These are phyloP conservation scores for Erodium texanum DNA, from an alignment of 441 rosid genomes.

Conservation along the genomic window DNA sequence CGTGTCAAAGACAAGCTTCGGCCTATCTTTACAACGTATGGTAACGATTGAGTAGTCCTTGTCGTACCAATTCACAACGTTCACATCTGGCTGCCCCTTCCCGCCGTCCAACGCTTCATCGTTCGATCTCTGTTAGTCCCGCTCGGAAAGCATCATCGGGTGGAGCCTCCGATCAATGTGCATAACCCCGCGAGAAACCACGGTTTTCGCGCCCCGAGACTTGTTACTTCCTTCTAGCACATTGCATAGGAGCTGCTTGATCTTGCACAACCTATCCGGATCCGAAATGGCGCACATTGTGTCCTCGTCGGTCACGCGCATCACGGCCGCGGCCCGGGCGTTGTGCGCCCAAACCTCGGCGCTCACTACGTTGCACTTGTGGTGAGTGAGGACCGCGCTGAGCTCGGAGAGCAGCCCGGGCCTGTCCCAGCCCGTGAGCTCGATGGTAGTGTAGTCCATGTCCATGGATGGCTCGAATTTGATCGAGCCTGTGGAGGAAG, in stretches of 20 bases:
- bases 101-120: conserved; percentile 23
- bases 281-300: conserved; percentile 57
- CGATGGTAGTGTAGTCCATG: conserved; percentile 46
- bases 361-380: conserved; percentile 66
- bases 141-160: conserved; percentile 92
- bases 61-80: conserved; percentile 63
- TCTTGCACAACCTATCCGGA: conserved; percentile 46
- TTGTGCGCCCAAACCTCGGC: conserved; percentile 97
- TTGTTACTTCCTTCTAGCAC: conserved; percentile 51
- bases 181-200: conserved; percentile 45
- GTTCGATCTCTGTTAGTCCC: conserved; percentile 60
- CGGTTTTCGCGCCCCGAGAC: conserved; percentile 23
- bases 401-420: conserved; percentile 86
- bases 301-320: conserved; percentile 67
- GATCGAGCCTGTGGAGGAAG: conserved; percentile 56
- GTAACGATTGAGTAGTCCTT: conserved; percentile 78
- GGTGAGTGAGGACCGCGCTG: conserved; percentile 68
- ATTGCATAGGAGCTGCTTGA: conserved; percentile 59
- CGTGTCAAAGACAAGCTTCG: conserved; percentile 80
- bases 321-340: conserved; percentile 76
- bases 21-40: conserved; percentile 74
- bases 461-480: conserved; percentile 61
- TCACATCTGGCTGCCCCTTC: conserved; percentile 56
- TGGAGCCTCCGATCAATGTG: conserved; percentile 84
- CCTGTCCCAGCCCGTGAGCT: conserved; percentile 77